Evolutionary conservation across 805 yeast genomes (phyloP), one percentile per base, ranked within the genome.

Genomic region (Schwanniomyces vanrijiae): DNA sequence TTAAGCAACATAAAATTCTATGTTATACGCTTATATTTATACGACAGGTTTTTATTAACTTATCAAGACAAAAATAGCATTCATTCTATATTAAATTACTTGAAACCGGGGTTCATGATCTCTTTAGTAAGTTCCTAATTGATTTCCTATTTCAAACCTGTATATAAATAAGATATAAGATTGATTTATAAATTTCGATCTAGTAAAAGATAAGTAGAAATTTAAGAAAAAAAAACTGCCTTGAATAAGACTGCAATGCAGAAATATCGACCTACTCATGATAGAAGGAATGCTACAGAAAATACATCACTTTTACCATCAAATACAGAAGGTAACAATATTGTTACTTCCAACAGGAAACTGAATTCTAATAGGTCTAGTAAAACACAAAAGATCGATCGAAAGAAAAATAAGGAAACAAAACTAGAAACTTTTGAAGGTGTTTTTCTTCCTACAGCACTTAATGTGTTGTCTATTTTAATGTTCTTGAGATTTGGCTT

Each of bases 401-500:
- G 7, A 9, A 10, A 19, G 25, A 25, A 31, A 31, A 31, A 40
- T 24, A 21, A 41, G 16, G n/a, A 7, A 16, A 10, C 49, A 8
- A 91, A 91, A 58, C 69, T 91, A 43, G 90, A 84, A 37, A 92
- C 97, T 0, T 83, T 85, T 51, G 85, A 82, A 48, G 98, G 97
- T 13, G 97, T 91, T 2, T 91, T 95, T 60, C 77, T 94, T 13
- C 99, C 99, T 9, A 94, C 98, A 0, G 82, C 96, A 0, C 73
- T 94, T 35, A 94, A 94, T 66, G 97, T 94, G 38, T 74, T 94
- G 25, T 90, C 97, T 2, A 94, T 94, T 58, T 77, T 94, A 64
- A 90, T 94, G 96, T 94, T 92, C 62, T 74, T 94, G 55, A 80
- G 99, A 53, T 94, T 94, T 64, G 99, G 99, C 5, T 94, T 91